Percentiles rank a stretch among this genome's conserved stretches.
Conservation (phyloP, 768 basidiomycete genomes). For the Psilocybe cyanescens region DNA sequence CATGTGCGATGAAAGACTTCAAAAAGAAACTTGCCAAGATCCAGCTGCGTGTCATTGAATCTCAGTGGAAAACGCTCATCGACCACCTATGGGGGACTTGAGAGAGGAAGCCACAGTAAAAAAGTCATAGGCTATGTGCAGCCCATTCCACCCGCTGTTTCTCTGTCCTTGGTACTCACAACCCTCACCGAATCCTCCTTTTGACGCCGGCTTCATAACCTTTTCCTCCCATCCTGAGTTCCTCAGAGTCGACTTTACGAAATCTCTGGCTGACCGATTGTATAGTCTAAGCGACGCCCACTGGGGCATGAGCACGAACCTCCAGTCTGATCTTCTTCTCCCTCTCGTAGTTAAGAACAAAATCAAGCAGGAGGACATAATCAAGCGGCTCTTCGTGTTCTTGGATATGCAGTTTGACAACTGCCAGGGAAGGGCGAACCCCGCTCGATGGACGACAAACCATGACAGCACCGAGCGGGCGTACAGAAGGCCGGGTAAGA, state of each 20-base stretch:
- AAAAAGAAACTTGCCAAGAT: slow-evolving; percentile 34
- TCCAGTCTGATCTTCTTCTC: slow-evolving; percentile 61
- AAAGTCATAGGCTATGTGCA: slow-evolving; percentile 3
- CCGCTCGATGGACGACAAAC: slow-evolving; percentile 59
- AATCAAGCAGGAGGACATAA: slow-evolving; percentile 70
- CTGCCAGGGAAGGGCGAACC: slow-evolving; percentile 9
- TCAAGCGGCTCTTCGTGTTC: slow-evolving; percentile 77
- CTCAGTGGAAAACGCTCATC: slow-evolving; percentile 70
- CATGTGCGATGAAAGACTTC: slow-evolving; percentile 24
- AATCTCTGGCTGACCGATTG: slow-evolving; percentile 41
- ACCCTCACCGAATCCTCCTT: slow-evolving; percentile 64
- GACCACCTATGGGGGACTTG: slow-evolving; percentile 55
- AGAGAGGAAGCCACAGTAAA: neutral
- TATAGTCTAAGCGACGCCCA: slow-evolving; percentile 32
- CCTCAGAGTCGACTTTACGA: slow-evolving; percentile 48
- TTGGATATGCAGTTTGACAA: slow-evolving; percentile 80
- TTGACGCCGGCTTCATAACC: slow-evolving; percentile 68
- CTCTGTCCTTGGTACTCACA: slow-evolving; percentile 69
- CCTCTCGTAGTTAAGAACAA: slow-evolving; percentile 60
- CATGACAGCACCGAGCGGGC: slow-evolving; percentile 58
- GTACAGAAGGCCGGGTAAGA: slow-evolving; percentile 69
- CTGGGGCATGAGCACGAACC: slow-evolving; percentile 67
- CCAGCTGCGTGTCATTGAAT: slow-evolving; percentile 53
- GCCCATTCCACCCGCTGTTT: slow-evolving; percentile 66
- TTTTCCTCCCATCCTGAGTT: slow-evolving; percentile 59